Evolutionary conservation across 352 stramenopile species (phyloP).

Genomic region (Phytophthora uliginosa): DNA sequence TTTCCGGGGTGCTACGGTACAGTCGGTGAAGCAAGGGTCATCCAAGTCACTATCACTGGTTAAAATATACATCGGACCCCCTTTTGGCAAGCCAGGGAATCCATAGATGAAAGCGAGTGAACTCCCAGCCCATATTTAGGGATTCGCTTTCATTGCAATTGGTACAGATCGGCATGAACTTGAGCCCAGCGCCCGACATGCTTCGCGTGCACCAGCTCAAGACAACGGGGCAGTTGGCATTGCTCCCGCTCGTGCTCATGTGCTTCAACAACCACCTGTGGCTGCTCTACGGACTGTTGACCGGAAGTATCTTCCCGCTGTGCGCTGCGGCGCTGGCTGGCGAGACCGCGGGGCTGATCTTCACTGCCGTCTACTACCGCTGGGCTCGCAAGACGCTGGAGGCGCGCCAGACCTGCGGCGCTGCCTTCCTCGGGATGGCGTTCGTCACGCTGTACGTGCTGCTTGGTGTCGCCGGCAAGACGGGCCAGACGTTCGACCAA

Average conservation of each 20-base stretch:
- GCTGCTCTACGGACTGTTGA: slow-evolving; percentile 46
- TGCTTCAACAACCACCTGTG: slow-evolving; percentile 56
- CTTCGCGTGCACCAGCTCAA: slow-evolving; percentile 35
- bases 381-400: slow-evolving; percentile 28
- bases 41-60: too few species aligned
- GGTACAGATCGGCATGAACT: slow-evolving; percentile 50
- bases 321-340: slow-evolving; percentile 29
- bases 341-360: slow-evolving; percentile 27
- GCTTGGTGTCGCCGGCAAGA: slow-evolving; percentile 47
- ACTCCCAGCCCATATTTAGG: too few species aligned
- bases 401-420: slow-evolving; percentile 16
- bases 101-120: too few species aligned
- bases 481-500: slow-evolving; percentile 28
- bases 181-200: slow-evolving; percentile 42
- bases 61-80: too few species aligned
- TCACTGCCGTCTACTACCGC: slow-evolving; percentile 39
- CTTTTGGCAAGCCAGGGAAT: too few species aligned
- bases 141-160: too few species aligned
- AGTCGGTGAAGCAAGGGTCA: too few species aligned
- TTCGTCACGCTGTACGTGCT: slow-evolving; percentile 47
- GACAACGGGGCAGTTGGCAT: slow-evolving; percentile 43
- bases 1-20: too few species aligned
- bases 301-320: slow-evolving; percentile 38
- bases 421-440: slow-evolving; percentile 20
- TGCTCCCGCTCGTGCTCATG: slow-evolving; percentile 56